Evolutionary conservation across 352 stramenopile species (phyloP).

Genomic region (Globisporangium parvum): DNA sequence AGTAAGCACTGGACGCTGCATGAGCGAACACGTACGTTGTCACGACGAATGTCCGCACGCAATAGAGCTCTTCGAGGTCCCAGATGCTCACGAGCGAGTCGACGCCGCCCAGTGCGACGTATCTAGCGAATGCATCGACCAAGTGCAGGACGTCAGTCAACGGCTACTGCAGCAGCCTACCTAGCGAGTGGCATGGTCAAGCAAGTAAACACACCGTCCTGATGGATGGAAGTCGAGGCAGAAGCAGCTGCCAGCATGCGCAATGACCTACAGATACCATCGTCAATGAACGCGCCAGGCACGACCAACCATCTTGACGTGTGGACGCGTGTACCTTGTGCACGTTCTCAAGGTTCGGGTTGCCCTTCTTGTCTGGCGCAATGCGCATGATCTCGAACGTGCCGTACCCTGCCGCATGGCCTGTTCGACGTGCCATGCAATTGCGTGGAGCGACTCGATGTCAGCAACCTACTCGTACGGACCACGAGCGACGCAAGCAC

Average conservation of each 20-base stretch:
- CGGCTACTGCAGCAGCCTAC: no score
- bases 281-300: not conserved
- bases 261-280: constrained; percentile 33
- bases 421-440: constrained; percentile 8
- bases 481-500: no score
- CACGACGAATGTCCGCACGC: constrained; percentile 73
- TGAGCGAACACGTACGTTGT: constrained; percentile 39
- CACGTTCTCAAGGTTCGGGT: constrained; percentile 76
- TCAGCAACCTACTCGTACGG: no score
- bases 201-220: constrained; percentile 33
- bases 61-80: constrained; percentile 85
- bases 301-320: not conserved
- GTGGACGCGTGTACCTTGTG: constrained; percentile 47
- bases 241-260: constrained; percentile 78
- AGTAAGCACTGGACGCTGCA: not conserved
- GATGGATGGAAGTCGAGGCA: constrained; percentile 74
- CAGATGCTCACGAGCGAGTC: constrained; percentile 83
- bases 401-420: constrained; percentile 63
- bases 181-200: not conserved
- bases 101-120: constrained; percentile 66
- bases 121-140: constrained; percentile 23
- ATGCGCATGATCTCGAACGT: constrained; percentile 85
- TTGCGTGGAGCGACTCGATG: no score
- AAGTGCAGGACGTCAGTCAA: not conserved
- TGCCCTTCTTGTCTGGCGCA: constrained; percentile 67